Base-by-base conservation (phyloP, 129 eudicot species). In the Helichrysum umbraculigerum region DNA sequence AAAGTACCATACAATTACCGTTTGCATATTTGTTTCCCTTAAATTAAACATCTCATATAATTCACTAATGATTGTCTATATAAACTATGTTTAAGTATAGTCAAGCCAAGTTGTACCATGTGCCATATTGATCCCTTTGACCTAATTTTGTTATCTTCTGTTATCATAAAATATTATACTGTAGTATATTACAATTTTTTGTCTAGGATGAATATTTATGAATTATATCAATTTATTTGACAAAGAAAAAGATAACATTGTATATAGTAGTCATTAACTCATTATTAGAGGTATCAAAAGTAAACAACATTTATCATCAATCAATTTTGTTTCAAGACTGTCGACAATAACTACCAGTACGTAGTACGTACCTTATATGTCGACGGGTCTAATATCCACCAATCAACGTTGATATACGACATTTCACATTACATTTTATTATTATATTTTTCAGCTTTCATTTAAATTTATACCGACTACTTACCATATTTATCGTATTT, bases 81-180 rank as follows among this genome's bases (percentile, higher is more conserved):
- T 54, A 79, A 16, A 66, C 54, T 33, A 67, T 66, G 68, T 29
- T 54, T 1, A 66, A 22, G 74, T 68, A 73, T 73, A 66, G 41
- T 66, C 56, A 54, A 79, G 74, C 83, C 83, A 73, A 72, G 79
- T 79, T 79, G 83, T 79, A 79, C 83, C 83, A 79, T 73, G 83
- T 79, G 83, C 78, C 74, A 57, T 63, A 52, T 71, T 50, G 73
- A 63, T 79, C 78, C 9, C 68, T 54, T 79, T 56, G 77, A 79
- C 74, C 78, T 14, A 25, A 72, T 65, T 54, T 66, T 63, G 11
- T 15, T 59, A 70, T 60, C 44, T 59, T 78, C 35, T 34, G 22
- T 51, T 79, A 60, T 78, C 56, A 30, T 74, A 35, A 15, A 3
- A 16, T 57, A 8, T 9, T 9, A 41, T 25, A 25, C 28, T 25